Evolutionary conservation across 1,284 basidiomycete species (phyloP).

Genomic region (Cutaneotrichosporon cutaneum): DNA sequence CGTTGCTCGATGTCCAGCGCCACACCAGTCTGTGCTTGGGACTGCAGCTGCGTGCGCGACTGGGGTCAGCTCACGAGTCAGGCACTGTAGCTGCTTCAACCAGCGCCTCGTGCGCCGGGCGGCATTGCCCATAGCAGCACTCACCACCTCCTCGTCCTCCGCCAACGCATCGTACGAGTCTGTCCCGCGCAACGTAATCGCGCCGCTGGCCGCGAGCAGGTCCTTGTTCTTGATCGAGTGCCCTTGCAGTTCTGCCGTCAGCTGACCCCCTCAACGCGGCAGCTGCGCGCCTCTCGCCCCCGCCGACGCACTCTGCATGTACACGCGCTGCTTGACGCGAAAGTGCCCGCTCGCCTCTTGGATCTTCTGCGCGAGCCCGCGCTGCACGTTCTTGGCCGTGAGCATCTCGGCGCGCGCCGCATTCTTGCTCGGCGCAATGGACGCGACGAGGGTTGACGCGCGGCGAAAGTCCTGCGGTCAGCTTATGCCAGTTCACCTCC

Average conservation of each 20-base stretch:
- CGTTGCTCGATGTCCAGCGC: constrained; percentile 62
- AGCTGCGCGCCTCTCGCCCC: background rate
- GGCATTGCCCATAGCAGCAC: constrained; percentile 21
- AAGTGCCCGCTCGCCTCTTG: constrained; percentile 92
- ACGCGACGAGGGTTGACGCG: constrained; percentile 71
- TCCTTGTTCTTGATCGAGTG: constrained; percentile 94
- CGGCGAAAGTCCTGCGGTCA: constrained; percentile 72
- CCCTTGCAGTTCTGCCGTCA: constrained; percentile 73
- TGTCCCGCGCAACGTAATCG: constrained; percentile 72
- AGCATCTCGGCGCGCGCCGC: constrained; percentile 60
- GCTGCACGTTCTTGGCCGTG: constrained; percentile 92
- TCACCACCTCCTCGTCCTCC: constrained; percentile 74
- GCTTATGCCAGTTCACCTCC: constrained; percentile 10
- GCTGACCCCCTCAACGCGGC: background rate
- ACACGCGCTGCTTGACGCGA: constrained; percentile 94
- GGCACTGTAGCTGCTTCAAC: constrained; percentile 39
- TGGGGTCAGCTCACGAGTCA: constrained; percentile 18
- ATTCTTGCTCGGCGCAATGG: constrained; percentile 51
- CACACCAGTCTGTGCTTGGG: constrained; percentile 55
- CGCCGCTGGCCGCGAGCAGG: constrained; percentile 73
- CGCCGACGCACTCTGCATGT: constrained; percentile 83
- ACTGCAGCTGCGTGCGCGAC: constrained; percentile 44
- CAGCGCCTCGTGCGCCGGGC: constrained; percentile 71
- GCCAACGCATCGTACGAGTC: constrained; percentile 77
- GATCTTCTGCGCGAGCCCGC: constrained; percentile 87